Conservation (phyloP, 2,329 filamentous ascomycete genomes). For the Xylaria sp. region DNA sequence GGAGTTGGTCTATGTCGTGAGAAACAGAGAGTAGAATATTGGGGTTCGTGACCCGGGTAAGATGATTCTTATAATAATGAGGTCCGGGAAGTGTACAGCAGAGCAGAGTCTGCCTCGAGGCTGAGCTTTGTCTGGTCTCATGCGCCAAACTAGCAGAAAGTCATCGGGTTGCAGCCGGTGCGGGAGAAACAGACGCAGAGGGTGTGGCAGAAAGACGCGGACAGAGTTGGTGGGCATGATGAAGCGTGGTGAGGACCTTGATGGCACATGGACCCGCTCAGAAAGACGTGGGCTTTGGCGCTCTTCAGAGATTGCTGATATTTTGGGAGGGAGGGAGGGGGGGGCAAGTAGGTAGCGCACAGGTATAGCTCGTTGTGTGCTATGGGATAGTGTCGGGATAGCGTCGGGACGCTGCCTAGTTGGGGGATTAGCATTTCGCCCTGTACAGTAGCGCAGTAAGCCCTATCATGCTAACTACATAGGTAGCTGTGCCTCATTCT, state of each 20-base stretch:
- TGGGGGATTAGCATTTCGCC: background rate
- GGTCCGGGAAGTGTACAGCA: background rate
- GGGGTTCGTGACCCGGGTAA: too few relatives aligned
- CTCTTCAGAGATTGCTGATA: background rate
- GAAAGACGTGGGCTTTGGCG: background rate
- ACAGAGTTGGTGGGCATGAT: conserved; percentile 14
- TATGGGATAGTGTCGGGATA: too few relatives aligned
- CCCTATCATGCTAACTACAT: background rate
- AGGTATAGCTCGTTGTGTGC: background rate
- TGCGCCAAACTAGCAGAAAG: background rate
- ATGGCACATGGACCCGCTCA: conserved; percentile 16
- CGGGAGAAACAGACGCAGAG: background rate
- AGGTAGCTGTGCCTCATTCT: background rate
- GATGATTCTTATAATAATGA: background rate
- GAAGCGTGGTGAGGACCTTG: conserved; percentile 22
- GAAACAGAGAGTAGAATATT: too few relatives aligned
- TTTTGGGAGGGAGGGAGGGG: background rate
- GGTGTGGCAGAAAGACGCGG: background rate
- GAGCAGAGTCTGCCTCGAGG: background rate
- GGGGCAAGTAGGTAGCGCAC: background rate
- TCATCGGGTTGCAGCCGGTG: background rate
- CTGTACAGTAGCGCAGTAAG: too few relatives aligned
- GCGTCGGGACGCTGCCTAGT: background rate
- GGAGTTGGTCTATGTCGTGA: too few relatives aligned
- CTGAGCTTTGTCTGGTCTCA: background rate